A percentile compares a stretch with the other conserved stretches of the same genome.
These are phyloP conservation scores for Pythium coloratum DNA, from an alignment of 352 stramenopile species.

Conservation along the genomic window DNA sequence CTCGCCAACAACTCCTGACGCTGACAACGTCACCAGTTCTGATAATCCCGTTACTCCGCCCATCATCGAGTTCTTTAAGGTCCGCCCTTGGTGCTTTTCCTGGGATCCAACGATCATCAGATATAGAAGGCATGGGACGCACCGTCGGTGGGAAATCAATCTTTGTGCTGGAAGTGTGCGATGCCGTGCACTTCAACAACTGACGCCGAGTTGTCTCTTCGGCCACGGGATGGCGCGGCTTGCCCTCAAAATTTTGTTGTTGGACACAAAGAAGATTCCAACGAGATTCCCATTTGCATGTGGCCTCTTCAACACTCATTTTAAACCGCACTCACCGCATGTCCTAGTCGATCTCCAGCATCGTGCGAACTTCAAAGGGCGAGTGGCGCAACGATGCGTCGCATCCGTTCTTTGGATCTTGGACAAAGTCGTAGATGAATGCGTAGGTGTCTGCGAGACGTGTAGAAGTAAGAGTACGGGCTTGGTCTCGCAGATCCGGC, in stretches of 20 bases:
- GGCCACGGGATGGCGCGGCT: too few relatives aligned
- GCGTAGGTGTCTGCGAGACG: conserved; percentile 49
- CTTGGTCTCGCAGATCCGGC: conserved; percentile 45
- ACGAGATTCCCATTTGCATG: background rate
- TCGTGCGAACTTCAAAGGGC: conserved; percentile 56
- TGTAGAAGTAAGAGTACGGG: conserved; percentile 34
- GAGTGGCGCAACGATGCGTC: conserved; percentile 53
- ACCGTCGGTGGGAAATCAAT: background rate
- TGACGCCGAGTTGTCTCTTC: too few relatives aligned
- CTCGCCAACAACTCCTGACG: background rate
- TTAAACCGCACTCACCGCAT: conserved; percentile 11
- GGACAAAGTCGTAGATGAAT: conserved; percentile 61
- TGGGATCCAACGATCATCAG: background rate
- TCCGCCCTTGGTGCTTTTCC: background rate
- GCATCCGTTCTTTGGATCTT: conserved; percentile 42
- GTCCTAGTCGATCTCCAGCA: conserved; percentile 57
- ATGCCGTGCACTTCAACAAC: background rate
- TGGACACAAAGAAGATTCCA: background rate
- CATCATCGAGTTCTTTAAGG: background rate
- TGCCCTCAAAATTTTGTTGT: background rate
- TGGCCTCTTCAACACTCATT: background rate
- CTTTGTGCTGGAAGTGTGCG: background rate
- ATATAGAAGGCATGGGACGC: background rate
- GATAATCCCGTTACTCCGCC: background rate
- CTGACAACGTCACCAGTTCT: background rate